phyloP scores from a whole-genome alignment of 163 green algal genomes.

The Coccomyxa subellipsoidea region DNA sequence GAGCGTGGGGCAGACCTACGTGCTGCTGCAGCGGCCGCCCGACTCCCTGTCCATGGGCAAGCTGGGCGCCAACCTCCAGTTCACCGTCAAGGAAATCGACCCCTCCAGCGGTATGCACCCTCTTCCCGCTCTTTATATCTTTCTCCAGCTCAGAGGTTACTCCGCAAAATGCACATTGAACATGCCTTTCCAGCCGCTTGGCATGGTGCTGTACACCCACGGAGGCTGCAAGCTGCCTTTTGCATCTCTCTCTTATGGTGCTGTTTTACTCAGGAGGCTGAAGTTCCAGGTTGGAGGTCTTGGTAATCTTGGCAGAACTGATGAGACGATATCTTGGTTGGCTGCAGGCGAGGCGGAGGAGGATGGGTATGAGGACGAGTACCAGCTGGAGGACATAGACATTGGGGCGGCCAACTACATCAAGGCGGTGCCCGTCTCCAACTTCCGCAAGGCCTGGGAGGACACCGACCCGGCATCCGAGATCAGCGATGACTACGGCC shows the following conservation, averaged over 20 bases:
- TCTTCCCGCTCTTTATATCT: not conserved
- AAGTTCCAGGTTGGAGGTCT: not conserved
- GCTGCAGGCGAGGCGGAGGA: conserved; percentile 74
- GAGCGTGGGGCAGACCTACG: conserved; percentile 74
- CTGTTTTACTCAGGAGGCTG: not conserved
- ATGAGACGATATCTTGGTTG: no score
- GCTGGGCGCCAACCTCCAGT: conserved; percentile 82
- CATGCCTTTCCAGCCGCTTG: no score
- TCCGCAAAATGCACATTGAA: no score
- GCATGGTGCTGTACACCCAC: no score
- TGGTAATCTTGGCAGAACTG: no score
- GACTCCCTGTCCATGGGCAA: conserved; percentile 66
- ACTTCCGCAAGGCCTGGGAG: conserved; percentile 91
- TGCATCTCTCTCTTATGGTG: no score
- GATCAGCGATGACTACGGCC: conserved; percentile 88
- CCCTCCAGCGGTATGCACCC: conserved; percentile 67
- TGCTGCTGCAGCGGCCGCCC: conserved; percentile 60
- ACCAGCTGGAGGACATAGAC: conserved; percentile 93
- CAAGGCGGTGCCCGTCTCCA: conserved; percentile 55
- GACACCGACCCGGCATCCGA: conserved; percentile 73
- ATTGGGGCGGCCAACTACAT: conserved; percentile 85
- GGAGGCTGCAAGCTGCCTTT: no score
- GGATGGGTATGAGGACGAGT: conserved; percentile 95
- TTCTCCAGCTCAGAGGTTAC: no score
- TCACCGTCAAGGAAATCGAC: conserved; percentile 97